Base-by-base conservation (phyloP, 1,284 basidiomycete species). In the Sanghuangporus weigelae region DNA sequence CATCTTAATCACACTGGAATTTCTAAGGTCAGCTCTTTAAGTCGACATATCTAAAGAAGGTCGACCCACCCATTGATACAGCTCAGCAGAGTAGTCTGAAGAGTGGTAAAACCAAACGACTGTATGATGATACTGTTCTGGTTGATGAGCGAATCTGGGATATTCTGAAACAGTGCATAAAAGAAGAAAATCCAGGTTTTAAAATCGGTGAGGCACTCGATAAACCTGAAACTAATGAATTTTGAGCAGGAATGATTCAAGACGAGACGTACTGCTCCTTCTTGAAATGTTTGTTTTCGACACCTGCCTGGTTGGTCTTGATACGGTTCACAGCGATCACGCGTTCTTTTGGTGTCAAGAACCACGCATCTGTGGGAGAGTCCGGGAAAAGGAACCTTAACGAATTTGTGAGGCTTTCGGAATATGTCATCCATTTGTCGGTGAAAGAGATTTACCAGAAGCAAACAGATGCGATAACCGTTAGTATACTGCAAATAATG, bases 231-330 rank as follows among this genome's bases (percentile, higher is more conserved):
- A 38, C 19, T 65, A 63, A 66, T 14, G 16, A n/a, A 26, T 7
- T 23, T 7, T 35, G 31, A 8, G 1, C 21, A 26, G 26, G 49
- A 16, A 51, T 21, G 8, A 51, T 11, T 10, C 8, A 12, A 23
- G 49, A 35, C 19, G 31, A 26, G n/a, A 35, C 85, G 63, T 66
- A 89, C 85, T 93, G 91, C 21, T 89, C 84, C 63, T 78, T 82
- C 75, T 92, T 93, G 76, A 88, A 90, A 59, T 79, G 79, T 72
- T 90, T 89, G 71, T 88, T 89, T 73, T 89, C 87, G 19, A 88
- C 80, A 40, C 88, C 87, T 2, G 86, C 83, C 79, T 90, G 87
- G 69, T 90, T 90, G 72, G 81, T 84, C 76, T 85, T 84, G 68
- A 92, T 86, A 40, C 90, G 83, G 67, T 82, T 78, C 3, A 92